phyloP scores from a whole-genome alignment of 2,329 filamentous ascomycete species.

The Colletotrichum ledebouriae region DNA sequence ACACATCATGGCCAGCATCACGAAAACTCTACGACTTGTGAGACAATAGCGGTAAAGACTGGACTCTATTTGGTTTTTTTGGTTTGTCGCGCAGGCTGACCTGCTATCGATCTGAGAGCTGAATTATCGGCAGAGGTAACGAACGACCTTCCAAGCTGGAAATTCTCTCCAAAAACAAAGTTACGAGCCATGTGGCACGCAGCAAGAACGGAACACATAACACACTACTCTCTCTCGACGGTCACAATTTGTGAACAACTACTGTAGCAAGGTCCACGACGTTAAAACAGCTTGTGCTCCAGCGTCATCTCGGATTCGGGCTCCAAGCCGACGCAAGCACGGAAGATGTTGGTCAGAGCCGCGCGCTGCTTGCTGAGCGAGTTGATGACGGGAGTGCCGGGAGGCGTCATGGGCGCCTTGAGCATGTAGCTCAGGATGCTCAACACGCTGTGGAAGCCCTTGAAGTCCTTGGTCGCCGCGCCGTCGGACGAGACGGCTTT shows the following conservation, averaged over 20 bases:
- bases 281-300: conserved; percentile 94
- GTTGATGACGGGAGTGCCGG: conserved; percentile 96
- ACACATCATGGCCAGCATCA: conserved; percentile 5
- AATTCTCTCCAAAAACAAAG: background rate
- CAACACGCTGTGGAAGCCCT: conserved; percentile 96
- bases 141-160: background rate
- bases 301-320: conserved; percentile 99
- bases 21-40: conserved; percentile 33
- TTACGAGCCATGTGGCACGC: conserved; percentile 20
- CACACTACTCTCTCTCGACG: background rate
- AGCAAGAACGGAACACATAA: conserved; percentile 21
- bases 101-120: background rate
- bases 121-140: conserved; percentile 10
- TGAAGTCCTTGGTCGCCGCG: conserved; percentile 75
- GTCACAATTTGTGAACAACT: background rate
- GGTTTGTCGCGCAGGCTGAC: conserved; percentile 1
- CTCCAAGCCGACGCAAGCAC: conserved; percentile 94
- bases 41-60: conserved; percentile 35
- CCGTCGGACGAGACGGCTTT: conserved; percentile 70
- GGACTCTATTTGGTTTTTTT: conserved; percentile 26
- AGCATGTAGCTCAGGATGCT: conserved; percentile 99
- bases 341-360: conserved; percentile 97
- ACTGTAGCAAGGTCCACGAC: background rate
- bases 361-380: conserved; percentile 95
- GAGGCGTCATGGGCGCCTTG: conserved; percentile 92